Conservation (phyloP, 257 asterid genomes). For the Solanum clarkiae region DNA sequence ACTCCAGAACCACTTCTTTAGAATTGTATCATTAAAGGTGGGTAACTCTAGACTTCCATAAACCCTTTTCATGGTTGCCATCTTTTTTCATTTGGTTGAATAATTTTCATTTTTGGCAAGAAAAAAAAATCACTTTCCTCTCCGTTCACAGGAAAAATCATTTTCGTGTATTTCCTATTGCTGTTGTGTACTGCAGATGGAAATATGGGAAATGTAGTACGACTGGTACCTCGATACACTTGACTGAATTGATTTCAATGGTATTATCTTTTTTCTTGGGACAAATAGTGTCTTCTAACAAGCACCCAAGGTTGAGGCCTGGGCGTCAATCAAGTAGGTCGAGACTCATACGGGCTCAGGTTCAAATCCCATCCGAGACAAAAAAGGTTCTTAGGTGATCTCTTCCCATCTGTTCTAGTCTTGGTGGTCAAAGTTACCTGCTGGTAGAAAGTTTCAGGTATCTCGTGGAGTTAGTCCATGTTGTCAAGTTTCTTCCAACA, state of each 20-base stretch:
- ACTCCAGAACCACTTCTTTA: neutral
- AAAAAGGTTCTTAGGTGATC: neutral
- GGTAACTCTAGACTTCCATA: neutral
- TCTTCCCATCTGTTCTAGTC: neutral
- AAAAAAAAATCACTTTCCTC: neutral
- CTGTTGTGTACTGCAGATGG: neutral
- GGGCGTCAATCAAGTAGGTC: neutral
- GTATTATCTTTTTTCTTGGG: neutral
- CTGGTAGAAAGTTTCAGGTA: neutral
- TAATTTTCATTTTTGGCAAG: neutral
- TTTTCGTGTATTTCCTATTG: neutral
- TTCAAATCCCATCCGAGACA: neutral
- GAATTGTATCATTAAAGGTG: neutral
- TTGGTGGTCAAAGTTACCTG: neutral
- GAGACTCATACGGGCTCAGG: neutral
- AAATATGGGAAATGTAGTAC: neutral
- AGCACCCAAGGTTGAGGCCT: neutral
- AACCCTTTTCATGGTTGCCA: neutral
- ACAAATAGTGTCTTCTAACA: neutral
- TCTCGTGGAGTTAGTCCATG: neutral
- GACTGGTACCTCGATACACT: neutral
- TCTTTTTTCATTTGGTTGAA: neutral
- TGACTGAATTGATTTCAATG: neutral
- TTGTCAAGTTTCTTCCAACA: neutral
- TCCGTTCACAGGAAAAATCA: neutral